These are phyloP conservation scores for Carallia pectinifolia DNA, from an alignment of 345 rosid genomes.

Conservation along the genomic window DNA sequence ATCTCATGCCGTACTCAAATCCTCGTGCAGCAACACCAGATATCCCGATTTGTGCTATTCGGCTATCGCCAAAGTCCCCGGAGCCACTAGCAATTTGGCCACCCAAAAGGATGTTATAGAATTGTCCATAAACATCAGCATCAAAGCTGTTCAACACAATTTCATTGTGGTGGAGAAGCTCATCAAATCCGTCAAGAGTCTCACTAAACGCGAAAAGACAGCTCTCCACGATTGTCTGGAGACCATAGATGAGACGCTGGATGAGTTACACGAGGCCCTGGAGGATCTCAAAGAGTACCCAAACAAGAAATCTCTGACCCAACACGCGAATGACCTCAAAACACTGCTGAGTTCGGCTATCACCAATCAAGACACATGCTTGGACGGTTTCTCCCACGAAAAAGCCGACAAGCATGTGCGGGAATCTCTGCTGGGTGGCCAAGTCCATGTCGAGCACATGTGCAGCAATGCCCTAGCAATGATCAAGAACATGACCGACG, in stretches of 20 bases:
- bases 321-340: conserved; percentile 80
- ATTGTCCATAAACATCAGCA: conserved; percentile 28
- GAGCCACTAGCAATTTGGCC: conserved; percentile 22
- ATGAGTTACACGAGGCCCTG: conserved; percentile 56
- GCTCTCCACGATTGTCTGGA: conserved; percentile 91
- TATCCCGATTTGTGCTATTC: conserved; percentile 78
- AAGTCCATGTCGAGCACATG: conserved; percentile 51
- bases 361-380: conserved; percentile 81
- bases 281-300: conserved; percentile 68
- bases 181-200: not conserved
- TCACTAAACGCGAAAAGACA: conserved; percentile 55
- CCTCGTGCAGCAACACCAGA: conserved; percentile 57
- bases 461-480: conserved; percentile 62
- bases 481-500: conserved; percentile 68
- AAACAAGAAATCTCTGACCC: conserved; percentile 47
- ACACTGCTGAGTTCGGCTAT: conserved; percentile 82
- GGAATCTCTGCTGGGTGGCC: conserved; percentile 34
- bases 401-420: conserved; percentile 51
- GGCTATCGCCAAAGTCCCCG: conserved; percentile 44
- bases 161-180: conserved; percentile 33
- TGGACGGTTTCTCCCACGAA: conserved; percentile 79
- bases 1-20: conserved; percentile 58
- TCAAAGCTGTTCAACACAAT: conserved; percentile 27
- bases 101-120: conserved; percentile 38
- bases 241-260: conserved; percentile 80